Evolutionary conservation across 2,329 filamentous ascomycete species (phyloP), one percentile per base, ranked within the genome.

Genomic region (Fusarium lyarnte): DNA sequence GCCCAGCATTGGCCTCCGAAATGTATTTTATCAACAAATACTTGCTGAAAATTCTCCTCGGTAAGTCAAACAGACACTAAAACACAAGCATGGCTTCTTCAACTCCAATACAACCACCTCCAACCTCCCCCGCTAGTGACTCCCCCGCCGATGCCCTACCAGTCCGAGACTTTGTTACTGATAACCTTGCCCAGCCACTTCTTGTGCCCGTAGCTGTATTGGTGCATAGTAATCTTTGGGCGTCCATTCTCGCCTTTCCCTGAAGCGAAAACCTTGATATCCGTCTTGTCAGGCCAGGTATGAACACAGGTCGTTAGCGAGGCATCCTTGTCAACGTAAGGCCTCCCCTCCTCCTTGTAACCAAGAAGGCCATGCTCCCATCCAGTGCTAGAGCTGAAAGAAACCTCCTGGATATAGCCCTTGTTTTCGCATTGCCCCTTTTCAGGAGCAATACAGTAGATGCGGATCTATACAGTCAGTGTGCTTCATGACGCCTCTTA

Each of bases 11-110:
- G 4, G 12, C 6, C 16, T 3, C 29, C 10, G 2, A 25, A 14
- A 33, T 23, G 5, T 5, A 35, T 33, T 23, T 29, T 9, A 3
- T 21, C 4, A 46, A 46, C 6, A n/a, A n/a, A n/a, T 29, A 1
- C 19, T 5, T 2, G 25, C 3, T 5, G 21, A n/a, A 4, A 29
- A 1, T 16, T 9, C 21, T 8, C 7, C 2, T 47, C 10, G 11
- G 5, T 14, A 6, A 35, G 12, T 14, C 11, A 10, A 23, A 3
- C 3, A 3, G 16, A 8, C n/a, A 21, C 9, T 8, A 11, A 21
- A 5, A 25, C 14, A 8, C 16, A 25, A 14, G 1, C 23, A 8
- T 17, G 1, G 9, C 3, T 8, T 16, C 17, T 9, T 2, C 23
- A n/a, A 17, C 9, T 52, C 33, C 33, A 14, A 27, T n/a, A 12